Percentiles rank a stretch among this genome's conserved stretches.
phyloP scores from a whole-genome alignment of 2,329 filamentous ascomycete genomes.

The Alternaria postmessia region DNA sequence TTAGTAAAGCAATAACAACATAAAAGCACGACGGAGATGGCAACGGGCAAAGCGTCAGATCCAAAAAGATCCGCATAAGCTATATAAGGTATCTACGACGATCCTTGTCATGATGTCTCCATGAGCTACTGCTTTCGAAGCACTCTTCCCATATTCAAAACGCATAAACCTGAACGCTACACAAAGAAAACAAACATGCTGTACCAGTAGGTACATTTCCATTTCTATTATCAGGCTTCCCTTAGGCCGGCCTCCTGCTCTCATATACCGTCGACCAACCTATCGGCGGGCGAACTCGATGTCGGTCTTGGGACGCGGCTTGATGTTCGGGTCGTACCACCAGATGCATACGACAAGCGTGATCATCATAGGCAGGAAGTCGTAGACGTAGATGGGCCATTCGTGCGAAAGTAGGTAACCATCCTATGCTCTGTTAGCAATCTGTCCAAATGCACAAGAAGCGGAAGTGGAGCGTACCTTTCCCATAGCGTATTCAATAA shows the following conservation, averaged over 20 bases:
- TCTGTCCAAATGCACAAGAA: not conserved
- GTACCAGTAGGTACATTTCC: no score
- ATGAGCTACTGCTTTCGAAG: not conserved
- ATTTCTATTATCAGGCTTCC: not conserved
- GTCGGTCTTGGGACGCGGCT: slow-evolving; percentile 27
- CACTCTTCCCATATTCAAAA: not conserved
- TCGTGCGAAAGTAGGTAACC: slow-evolving; percentile 37
- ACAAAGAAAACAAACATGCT: not conserved
- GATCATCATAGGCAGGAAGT: slow-evolving; percentile 37
- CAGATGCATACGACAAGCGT: slow-evolving; percentile 33
- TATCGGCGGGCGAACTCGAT: slow-evolving; percentile 24
- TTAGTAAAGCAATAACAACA: not conserved
- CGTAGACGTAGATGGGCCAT: slow-evolving; percentile 40
- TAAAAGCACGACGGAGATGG: not conserved
- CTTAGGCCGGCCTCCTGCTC: not conserved
- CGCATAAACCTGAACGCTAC: not conserved
- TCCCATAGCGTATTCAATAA: slow-evolving; percentile 57
- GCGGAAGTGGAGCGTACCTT: slow-evolving; percentile 18
- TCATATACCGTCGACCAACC: not conserved
- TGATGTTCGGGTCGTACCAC: slow-evolving; percentile 41
- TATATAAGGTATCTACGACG: not conserved
- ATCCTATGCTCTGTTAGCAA: slow-evolving; percentile 24
- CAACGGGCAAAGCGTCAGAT: not conserved
- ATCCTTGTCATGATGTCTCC: not conserved
- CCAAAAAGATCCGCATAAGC: not conserved